A percentile compares a stretch with the other conserved stretches of the same genome.
Evolutionary conservation across 139 green algal species (phyloP).

Genomic region (Chara braunii): DNA sequence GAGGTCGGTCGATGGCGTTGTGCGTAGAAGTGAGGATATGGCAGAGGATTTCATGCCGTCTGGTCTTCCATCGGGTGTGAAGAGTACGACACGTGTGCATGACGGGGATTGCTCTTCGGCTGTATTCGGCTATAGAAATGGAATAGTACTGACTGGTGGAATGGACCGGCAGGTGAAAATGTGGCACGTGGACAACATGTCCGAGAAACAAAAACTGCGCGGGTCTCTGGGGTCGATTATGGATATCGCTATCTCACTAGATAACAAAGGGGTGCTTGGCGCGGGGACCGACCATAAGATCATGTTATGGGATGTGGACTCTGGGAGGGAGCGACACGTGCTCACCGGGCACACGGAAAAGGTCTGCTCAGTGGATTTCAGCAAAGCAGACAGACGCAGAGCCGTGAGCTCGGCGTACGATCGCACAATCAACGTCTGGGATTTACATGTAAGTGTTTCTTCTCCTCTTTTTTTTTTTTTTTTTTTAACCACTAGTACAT

Average conservation of each 20-base stretch:
- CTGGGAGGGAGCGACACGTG: slow-evolving; percentile 19
- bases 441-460: no score
- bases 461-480: no score
- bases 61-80: not conserved
- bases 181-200: no score
- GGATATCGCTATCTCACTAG: slow-evolving; percentile 5
- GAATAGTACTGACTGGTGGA: slow-evolving; percentile 11
- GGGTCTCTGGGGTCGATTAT: slow-evolving; percentile 26
- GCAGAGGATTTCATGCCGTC: not conserved
- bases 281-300: slow-evolving; percentile 25
- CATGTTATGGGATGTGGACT: slow-evolving; percentile 36
- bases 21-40: slow-evolving; percentile 10
- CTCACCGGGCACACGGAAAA: slow-evolving; percentile 41
- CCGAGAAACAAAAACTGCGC: no score
- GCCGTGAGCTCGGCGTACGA: slow-evolving; percentile 33
- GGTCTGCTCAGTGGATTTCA: slow-evolving; percentile 21
- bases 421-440: slow-evolving; percentile 42
- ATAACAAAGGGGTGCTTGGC: slow-evolving; percentile 5
- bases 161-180: slow-evolving; percentile 13
- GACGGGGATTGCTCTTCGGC: slow-evolving; percentile 23
- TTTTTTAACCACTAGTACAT: no score
- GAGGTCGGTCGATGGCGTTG: slow-evolving; percentile 21
- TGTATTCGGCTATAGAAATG: slow-evolving; percentile 4
- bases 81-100: slow-evolving; percentile 3
- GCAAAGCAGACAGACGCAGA: not conserved